Percentiles rank a stretch among this genome's conserved stretches.
These are phyloP conservation scores for Camelina neglecta DNA, from an alignment of 345 rosid genomes.

Conservation along the genomic window DNA sequence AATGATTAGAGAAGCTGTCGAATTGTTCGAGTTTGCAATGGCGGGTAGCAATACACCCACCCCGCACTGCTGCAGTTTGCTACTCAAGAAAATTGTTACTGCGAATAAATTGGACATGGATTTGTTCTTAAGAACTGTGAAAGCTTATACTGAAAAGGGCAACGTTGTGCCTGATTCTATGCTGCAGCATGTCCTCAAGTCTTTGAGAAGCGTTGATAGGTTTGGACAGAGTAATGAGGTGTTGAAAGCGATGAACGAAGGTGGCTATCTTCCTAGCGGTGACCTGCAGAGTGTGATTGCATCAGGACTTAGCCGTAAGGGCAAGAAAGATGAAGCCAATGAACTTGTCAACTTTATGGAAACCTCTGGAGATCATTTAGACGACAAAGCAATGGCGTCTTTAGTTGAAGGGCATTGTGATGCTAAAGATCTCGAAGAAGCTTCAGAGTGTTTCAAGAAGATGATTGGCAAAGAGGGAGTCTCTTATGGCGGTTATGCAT, in stretches of 20 bases:
- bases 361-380: conserved; percentile 55
- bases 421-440: conserved; percentile 72
- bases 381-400: conserved; percentile 63
- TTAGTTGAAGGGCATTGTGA: conserved; percentile 74
- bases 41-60: conserved; percentile 69
- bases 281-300: conserved; percentile 63
- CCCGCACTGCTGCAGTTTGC: conserved; percentile 37
- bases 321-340: conserved; percentile 56
- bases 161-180: conserved; percentile 59
- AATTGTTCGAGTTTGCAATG: conserved; percentile 59
- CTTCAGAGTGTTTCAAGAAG: conserved; percentile 59
- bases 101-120: conserved; percentile 61
- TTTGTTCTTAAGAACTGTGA: conserved; percentile 69
- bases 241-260: conserved; percentile 69
- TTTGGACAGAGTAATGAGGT: conserved; percentile 64
- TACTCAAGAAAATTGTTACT: conserved; percentile 67
- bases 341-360: conserved; percentile 60
- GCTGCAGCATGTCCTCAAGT: conserved; percentile 63
- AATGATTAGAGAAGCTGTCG: conserved; percentile 38
- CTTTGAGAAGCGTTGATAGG: conserved; percentile 71
- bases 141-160: conserved; percentile 58
- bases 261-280: conserved; percentile 52
- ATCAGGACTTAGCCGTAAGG: conserved; percentile 57
- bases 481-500: conserved; percentile 53
- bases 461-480: conserved; percentile 64